Base-by-base conservation (phyloP, 176 grass and related monocot species). In the Pontederia crassipes region DNA sequence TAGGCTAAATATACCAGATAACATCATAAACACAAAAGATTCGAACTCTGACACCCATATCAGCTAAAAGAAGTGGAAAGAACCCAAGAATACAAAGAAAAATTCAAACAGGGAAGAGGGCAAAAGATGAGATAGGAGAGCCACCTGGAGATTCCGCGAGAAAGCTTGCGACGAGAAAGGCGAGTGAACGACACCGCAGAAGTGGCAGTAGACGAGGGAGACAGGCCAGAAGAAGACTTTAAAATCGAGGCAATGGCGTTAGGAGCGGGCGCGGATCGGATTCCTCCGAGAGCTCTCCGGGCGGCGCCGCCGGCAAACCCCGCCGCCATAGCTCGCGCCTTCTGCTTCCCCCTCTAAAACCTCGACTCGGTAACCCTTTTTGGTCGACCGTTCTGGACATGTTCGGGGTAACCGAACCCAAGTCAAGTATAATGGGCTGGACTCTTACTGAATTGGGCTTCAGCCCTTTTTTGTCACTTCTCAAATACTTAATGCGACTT, bases 241-340 rank as follows among this genome's bases (percentile, higher is more conserved):
- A 46, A 12, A 8, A 11, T 68, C 12, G 17, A 69, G 28, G 66
- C 64, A 13, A 52, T 62, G 65, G 66, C 71, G 16, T 66, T 18
- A 13, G 65, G 14, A 59, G 48, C 29, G 72, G 74, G 16, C 12
- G 77, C 28, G 55, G 79, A 76, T 72, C 82, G 75, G 54, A 81
- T 52, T 15, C 49, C 65, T 8, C 64, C 29, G 20, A 85, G 58
- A 48, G 68, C 68, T 49, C 74, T 76, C 65, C 82, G 82, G 12
- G 64, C 72, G 67, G 72, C 78, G 72, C 72, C 75, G 67, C 75
- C 78, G 72, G 68, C 72, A 67, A 74, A 74, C 62, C 72, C 82
- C 75, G 74, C 72, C 67, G 72, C 47, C 69, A 52, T 79, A 69
- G 74, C 74, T 45, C 16, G 46, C 61, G 49, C n/a, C 11, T 16